A percentile compares a stretch with the other conserved stretches of the same genome.
phyloP scores from a whole-genome alignment of 495 filamentous ascomycete species.

The Cryomyces antarcticus region DNA sequence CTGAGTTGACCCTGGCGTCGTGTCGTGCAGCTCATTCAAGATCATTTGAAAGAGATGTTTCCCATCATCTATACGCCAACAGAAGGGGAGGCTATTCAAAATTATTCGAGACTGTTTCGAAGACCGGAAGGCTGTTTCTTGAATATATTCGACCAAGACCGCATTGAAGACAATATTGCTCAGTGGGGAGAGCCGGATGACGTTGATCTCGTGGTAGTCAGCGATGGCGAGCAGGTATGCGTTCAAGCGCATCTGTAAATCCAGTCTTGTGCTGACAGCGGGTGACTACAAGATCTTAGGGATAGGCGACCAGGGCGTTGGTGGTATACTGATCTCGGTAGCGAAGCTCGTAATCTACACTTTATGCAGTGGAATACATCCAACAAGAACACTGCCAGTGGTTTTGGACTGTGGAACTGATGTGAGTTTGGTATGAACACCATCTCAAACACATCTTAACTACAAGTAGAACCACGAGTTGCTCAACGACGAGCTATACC shows the following conservation, averaged over 20 bases:
- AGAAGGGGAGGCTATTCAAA: constrained; percentile 76
- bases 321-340: constrained; percentile 65
- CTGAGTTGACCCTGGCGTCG: background rate
- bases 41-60: constrained; percentile 70
- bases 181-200: constrained; percentile 52
- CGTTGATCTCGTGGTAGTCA: constrained; percentile 78
- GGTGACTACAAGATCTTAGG: constrained; percentile 45
- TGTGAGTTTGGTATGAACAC: constrained; percentile 14
- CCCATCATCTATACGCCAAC: constrained; percentile 78
- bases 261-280: background rate
- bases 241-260: background rate
- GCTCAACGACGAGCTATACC: constrained; percentile 60
- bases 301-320: constrained; percentile 82
- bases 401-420: constrained; percentile 79
- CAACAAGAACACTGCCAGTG: constrained; percentile 57
- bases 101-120: constrained; percentile 63
- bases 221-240: constrained; percentile 45
- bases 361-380: constrained; percentile 68
- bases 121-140: constrained; percentile 55
- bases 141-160: constrained; percentile 36
- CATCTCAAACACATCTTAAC: background rate
- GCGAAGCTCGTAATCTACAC: constrained; percentile 73
- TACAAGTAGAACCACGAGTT: constrained; percentile 41
- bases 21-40: constrained; percentile 31
- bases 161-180: constrained; percentile 39